Evolutionary conservation across 768 basidiomycete species (phyloP).

Genomic region (Austroboletus festivus): DNA sequence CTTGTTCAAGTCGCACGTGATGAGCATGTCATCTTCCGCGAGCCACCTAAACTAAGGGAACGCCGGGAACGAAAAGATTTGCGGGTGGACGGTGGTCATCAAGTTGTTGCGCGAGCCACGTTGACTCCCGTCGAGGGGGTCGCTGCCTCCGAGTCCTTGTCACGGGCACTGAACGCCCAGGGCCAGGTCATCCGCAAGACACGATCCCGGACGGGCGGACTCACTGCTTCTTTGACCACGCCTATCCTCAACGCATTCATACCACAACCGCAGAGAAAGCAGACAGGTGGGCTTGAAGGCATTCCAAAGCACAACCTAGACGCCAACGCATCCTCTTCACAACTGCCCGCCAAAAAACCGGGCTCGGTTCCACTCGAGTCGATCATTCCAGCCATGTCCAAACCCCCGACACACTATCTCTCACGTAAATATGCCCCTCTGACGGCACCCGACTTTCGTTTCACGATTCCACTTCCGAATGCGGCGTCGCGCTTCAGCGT

Average conservation of each 20-base stretch:
- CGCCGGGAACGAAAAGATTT: slow-evolving; percentile 37
- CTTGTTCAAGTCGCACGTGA: slow-evolving; percentile 70
- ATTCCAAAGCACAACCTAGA: slow-evolving; percentile 11
- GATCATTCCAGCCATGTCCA: slow-evolving; percentile 75
- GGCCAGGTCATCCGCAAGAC: slow-evolving; percentile 32
- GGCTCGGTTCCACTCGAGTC: slow-evolving; percentile 68
- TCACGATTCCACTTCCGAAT: slow-evolving; percentile 59
- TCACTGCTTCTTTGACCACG: slow-evolving; percentile 44
- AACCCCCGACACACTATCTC: slow-evolving; percentile 83
- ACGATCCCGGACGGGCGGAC: slow-evolving; percentile 35
- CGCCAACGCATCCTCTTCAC: slow-evolving; percentile 11
- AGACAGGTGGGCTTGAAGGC: slow-evolving; percentile 28
- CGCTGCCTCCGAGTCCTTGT: slow-evolving; percentile 46
- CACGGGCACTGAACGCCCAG: slow-evolving; percentile 43
- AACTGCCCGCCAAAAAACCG: slow-evolving; percentile 30
- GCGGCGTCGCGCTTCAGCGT: slow-evolving; percentile 54
- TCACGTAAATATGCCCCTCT: slow-evolving; percentile 71
- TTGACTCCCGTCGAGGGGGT: slow-evolving; percentile 39
- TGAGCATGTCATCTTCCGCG: slow-evolving; percentile 46
- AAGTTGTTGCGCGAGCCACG: slow-evolving; percentile 39
- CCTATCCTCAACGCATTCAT: slow-evolving; percentile 63
- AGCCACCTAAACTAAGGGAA: slow-evolving; percentile 41
- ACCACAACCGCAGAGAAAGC: slow-evolving; percentile 47
- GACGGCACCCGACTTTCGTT: slow-evolving; percentile 70
- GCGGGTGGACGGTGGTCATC: slow-evolving; percentile 26